Evolutionary conservation across 2,329 filamentous ascomycete genomes (phyloP), one percentile per base, ranked within the genome.

Genomic region (Aspergillus neoniger): DNA sequence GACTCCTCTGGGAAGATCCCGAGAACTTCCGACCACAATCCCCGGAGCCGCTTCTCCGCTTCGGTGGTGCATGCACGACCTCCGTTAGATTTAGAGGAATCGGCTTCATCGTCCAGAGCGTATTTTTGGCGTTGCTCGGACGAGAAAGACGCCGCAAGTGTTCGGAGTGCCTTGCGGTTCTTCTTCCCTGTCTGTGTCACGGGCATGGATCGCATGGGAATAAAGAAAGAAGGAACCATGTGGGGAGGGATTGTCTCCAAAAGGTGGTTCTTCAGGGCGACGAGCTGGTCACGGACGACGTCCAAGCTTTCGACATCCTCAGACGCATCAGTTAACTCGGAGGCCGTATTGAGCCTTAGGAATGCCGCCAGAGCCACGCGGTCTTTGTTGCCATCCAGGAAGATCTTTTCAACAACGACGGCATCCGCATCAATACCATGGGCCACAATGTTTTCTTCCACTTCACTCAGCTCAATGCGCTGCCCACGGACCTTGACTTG

Each of bases 211-310:
- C 47, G 23, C 3, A 50, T 8, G 2, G 23, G 47, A 30, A 50
- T 25, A 10, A 50, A 50, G 23, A 50, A n/a, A 17, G 47, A 50
- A n/a, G 47, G 47, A n/a, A 50, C 9, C 47, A 50, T 50, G 15
- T 25, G 28, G 2, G 15, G 47, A 50, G 47, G 47, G 17, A 50
- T 25, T 0, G 23, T 50, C 23, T 50, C 47, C 23, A 28, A 12
- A 10, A 50, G n/a, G 23, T 25, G 47, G 15, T 5, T 28, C 25
- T 36, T 36, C 30, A 78, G 60, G 38, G 38, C 38, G n/a, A 41
- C 38, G n/a, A 41, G 38, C 38, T 41, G 38, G 38, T 41, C 38
- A 3, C 38, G 15, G 6, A 41, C 38, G 38, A 41, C 15, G 7
- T 41, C 38, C 2, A 41, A 1, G 38, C 0, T 41, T 41, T 41